phyloP scores from a whole-genome alignment of 148 eudicot species.

The Oxyria digyna region DNA sequence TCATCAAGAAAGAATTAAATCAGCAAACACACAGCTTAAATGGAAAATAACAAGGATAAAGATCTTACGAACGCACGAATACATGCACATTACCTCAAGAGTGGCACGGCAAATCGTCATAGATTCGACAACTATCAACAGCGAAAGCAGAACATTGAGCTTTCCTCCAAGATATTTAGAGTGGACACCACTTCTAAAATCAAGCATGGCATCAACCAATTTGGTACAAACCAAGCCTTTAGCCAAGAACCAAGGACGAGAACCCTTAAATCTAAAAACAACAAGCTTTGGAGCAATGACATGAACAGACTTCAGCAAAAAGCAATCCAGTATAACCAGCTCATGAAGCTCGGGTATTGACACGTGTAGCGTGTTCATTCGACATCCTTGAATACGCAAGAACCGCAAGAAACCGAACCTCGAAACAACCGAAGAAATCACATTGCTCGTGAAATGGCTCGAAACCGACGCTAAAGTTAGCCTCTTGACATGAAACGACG shows the following conservation, averaged over 20 bases:
- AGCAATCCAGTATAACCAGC: neutral
- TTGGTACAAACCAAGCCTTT: neutral
- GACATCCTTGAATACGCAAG: neutral
- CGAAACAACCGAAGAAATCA: neutral
- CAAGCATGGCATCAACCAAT: constrained; percentile 6
- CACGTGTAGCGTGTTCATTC: neutral
- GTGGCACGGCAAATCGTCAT: neutral
- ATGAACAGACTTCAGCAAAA: neutral
- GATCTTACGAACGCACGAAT: neutral
- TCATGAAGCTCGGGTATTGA: neutral
- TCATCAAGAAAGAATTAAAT: neutral
- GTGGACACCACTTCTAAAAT: neutral
- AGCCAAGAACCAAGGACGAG: constrained; percentile 4
- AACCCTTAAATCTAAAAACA: neutral
- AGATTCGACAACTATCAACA: neutral
- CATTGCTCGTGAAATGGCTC: neutral
- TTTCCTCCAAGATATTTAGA: neutral
- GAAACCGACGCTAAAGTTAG: neutral
- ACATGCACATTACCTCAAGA: neutral
- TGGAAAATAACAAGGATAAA: neutral
- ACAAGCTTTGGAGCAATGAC: neutral
- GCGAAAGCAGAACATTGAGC: neutral
- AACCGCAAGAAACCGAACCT: neutral
- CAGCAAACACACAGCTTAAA: neutral
- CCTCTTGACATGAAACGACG: neutral